Percentiles rank a stretch among this genome's conserved stretches.
phyloP scores from a whole-genome alignment of 345 rosid species.

The Microthlaspi erraticum region DNA sequence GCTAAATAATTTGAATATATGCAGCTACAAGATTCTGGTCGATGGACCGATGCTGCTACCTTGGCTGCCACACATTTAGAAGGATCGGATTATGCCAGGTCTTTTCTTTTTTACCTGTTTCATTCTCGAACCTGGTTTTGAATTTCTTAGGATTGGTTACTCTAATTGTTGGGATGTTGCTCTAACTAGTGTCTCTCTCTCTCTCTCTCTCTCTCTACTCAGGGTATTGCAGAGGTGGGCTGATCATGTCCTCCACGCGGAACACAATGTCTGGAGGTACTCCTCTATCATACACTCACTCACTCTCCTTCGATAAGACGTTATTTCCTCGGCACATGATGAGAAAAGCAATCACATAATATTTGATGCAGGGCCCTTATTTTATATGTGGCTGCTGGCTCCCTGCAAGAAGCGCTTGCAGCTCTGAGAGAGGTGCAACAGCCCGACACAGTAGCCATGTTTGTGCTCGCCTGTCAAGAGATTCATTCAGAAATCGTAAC shows the following conservation, averaged over 20 bases:
- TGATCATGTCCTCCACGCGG: slow-evolving; percentile 71
- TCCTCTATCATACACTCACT: slow-evolving; percentile 2
- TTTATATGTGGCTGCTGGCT: slow-evolving; percentile 90
- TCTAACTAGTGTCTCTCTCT: background rate
- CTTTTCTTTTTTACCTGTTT: background rate
- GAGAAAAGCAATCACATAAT: background rate
- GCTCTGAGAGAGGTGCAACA: slow-evolving; percentile 86
- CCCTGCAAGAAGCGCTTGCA: slow-evolving; percentile 82
- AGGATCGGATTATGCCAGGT: slow-evolving; percentile 95
- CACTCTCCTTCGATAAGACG: slow-evolving; percentile 6
- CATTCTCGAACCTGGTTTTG: slow-evolving; percentile 1
- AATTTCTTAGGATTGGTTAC: background rate
- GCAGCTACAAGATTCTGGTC: slow-evolving; percentile 98
- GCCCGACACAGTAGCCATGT: slow-evolving; percentile 96
- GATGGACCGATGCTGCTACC: slow-evolving; percentile 99
- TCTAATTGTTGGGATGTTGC: slow-evolving; percentile 18
- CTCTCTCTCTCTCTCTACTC: slow-evolving; percentile 28
- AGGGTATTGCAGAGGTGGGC: slow-evolving; percentile 98
- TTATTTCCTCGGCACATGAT: slow-evolving; percentile 15
- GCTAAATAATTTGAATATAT: slow-evolving; percentile 1
- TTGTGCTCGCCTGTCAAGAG: slow-evolving; percentile 83
- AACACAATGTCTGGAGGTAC: slow-evolving; percentile 96
- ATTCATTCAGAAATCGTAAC: slow-evolving; percentile 59
- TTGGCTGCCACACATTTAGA: slow-evolving; percentile 94
- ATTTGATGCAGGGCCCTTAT: slow-evolving; percentile 74